phyloP scores from a whole-genome alignment of 2,329 filamentous ascomycete species.

The Fonsecaea pugnacius region DNA sequence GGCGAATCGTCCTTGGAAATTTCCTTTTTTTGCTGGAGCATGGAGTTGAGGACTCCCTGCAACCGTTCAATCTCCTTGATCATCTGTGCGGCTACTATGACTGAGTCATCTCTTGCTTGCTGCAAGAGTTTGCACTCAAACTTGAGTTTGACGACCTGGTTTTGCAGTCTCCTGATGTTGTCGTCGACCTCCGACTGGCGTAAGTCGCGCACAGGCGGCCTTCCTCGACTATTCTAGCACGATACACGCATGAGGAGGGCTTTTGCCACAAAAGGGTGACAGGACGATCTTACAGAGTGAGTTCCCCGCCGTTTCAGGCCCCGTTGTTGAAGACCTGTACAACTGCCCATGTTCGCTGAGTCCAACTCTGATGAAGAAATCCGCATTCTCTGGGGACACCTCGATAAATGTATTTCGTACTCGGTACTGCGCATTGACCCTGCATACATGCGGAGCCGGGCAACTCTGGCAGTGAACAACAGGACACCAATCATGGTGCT shows the following conservation, averaged over 20 bases:
- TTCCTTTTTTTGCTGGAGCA: constrained; percentile 13
- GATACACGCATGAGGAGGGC: constrained; percentile 9
- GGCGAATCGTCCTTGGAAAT: constrained; percentile 1
- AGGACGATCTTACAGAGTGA: constrained; percentile 10
- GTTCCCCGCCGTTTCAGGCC: constrained; percentile 5
- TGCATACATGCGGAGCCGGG: constrained; percentile 13
- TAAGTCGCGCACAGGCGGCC: not conserved
- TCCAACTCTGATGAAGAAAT: constrained; percentile 2
- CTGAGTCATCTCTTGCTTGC: constrained; percentile 10
- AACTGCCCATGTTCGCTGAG: constrained; percentile 15
- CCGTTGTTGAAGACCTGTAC: constrained; percentile 12
- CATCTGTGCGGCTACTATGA: constrained; percentile 9
- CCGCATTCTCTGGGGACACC: not conserved
- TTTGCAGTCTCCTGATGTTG: constrained; percentile 10
- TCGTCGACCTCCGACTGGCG: constrained; percentile 8
- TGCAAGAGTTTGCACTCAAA: constrained; percentile 17
- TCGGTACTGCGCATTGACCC: constrained; percentile 1
- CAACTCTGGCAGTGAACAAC: not conserved
- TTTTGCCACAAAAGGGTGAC: not conserved
- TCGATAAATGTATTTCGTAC: constrained; percentile 12
- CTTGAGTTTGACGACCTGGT: constrained; percentile 12
- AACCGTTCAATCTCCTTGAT: constrained; percentile 15
- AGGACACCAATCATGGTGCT: constrained; percentile 3
- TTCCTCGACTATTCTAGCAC: constrained; percentile 2
- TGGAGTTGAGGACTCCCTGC: constrained; percentile 3